Evolutionary conservation across 2,329 filamentous ascomycete genomes (phyloP), one percentile per base, ranked within the genome.

Genomic region (Trichoderma pleuroti): DNA sequence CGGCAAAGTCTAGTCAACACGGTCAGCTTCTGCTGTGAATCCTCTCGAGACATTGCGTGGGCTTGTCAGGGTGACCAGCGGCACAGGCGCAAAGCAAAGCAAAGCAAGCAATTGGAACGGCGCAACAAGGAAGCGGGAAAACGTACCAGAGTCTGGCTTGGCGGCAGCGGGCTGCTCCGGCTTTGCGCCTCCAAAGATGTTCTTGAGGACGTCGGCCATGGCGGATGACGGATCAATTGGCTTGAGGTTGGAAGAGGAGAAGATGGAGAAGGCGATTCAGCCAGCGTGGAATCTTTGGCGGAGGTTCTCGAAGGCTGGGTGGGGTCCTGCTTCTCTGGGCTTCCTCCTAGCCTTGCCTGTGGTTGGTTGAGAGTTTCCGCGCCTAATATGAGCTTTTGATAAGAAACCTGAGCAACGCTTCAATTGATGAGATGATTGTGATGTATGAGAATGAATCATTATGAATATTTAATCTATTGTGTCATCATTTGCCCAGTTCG

Each of bases 1-100:
- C 95, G 83, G 93, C 94, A 81, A 98, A 98, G 84, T 97, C 94
- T 97, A 28, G 21, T 16, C 12, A 16, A 11, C 21, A 62, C 52
- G 12, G 56, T 67, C 54, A 68, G 65, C 36, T 21, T 34, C 6
- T 30, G 63, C n/a, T 42, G 18, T 49, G 18, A 26, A 12, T 34
- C 36, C 4, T 12, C 16, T 18, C 26, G 18, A 46, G 28, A 4
- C 65, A 16, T 12, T 9, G 52, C 65, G 21, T 26, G 46, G 46
- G 46, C 63, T 32, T 36, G 2, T 46, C 10, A 21, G 11, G n/a
- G 24, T 3, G 10, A 18, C 24, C 26, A 28, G 32, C 8, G n/a
- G 24, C 39, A 34, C 65, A 68, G 21, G 54, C 54, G 54, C 54
- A 46, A 60, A n/a, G 32, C 49, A 46, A 60, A n/a, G 32, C 49